Evolutionary conservation across 2,329 filamentous ascomycete species (phyloP), one percentile per base, ranked within the genome.

Genomic region (Sporothrix luriei): DNA sequence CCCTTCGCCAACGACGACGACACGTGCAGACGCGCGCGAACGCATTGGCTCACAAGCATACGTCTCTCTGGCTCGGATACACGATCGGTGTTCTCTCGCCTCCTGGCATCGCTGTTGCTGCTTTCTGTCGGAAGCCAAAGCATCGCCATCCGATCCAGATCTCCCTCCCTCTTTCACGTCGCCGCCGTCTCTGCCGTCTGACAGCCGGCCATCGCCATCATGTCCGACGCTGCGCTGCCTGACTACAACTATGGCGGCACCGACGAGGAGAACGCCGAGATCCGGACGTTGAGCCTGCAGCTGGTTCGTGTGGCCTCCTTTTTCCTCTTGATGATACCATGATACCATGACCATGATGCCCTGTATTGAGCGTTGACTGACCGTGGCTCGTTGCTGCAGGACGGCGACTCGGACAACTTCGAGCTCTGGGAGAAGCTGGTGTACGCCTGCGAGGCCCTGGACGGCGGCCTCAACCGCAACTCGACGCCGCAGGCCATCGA

Each of bases 351-450:
- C n/a, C n/a, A n/a, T 33, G 13, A 33, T 48, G 9, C n/a, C 29
- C 16, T 40, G 29, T 16, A 33, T 16, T 62, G 61, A 33, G 14
- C 24, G 11, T 49, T 21, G 33, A 13, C 61, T 64, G 26, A 64
- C 46, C 46, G 38, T 14, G 52, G 26, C 10, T 10, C 26, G 16
- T 7, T 38, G 7, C 62, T 71, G 71, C 73, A 88, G 86, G 85
- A 88, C 72, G 78, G 81, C 75, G 92, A 97, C 74, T 87, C 92
- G 14, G 95, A 99, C 79, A 94, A 92, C 77, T 98, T 97, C 76
- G 94, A 97, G 75, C 87, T 87, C 72, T 99, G 95, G 95, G 94
- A 98, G 80, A 94, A 93, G 79, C 87, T 98, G 69, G 89, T 97
- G 74, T 89, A 89, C 75, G 89, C 90, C 65, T 92, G 90, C 74